These are phyloP conservation scores for Thielaviopsis populi DNA, from an alignment of 2,329 filamentous ascomycete species.

Conservation along the genomic window DNA sequence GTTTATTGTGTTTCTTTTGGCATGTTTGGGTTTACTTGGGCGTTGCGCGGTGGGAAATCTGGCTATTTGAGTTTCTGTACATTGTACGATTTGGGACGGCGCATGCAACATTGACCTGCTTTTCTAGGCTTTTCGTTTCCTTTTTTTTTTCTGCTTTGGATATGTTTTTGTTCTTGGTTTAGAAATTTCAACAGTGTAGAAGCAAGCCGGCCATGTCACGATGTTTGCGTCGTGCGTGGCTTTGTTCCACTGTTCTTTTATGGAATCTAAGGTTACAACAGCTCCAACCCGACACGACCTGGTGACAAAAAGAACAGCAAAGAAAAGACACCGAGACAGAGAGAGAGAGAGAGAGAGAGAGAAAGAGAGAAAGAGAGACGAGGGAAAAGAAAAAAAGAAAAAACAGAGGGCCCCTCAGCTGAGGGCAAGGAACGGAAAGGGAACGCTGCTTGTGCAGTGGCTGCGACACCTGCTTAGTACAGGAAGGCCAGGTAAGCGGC, in stretches of 20 bases:
- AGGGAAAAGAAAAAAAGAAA: neutral
- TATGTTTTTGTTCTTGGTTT: neutral
- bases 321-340: neutral
- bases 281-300: neutral
- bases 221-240: neutral
- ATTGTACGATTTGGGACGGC: conserved; percentile 1
- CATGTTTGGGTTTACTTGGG: neutral
- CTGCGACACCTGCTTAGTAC: conserved; percentile 24
- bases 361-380: neutral
- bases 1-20: neutral
- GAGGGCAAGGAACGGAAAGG: neutral
- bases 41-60: neutral
- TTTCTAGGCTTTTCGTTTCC: neutral
- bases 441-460: conserved; percentile 1
- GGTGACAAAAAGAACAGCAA: neutral
- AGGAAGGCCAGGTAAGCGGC: conserved; percentile 34
- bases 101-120: neutral
- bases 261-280: conserved; percentile 3
- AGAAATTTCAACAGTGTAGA: neutral
- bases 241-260: neutral
- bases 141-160: too few relatives aligned
- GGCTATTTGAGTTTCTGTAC: neutral
- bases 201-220: neutral
- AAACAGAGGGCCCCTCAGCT: neutral
- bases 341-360: neutral